Conservation (phyloP, 306 rosid genomes). For the Inga leiocalycina region DNA sequence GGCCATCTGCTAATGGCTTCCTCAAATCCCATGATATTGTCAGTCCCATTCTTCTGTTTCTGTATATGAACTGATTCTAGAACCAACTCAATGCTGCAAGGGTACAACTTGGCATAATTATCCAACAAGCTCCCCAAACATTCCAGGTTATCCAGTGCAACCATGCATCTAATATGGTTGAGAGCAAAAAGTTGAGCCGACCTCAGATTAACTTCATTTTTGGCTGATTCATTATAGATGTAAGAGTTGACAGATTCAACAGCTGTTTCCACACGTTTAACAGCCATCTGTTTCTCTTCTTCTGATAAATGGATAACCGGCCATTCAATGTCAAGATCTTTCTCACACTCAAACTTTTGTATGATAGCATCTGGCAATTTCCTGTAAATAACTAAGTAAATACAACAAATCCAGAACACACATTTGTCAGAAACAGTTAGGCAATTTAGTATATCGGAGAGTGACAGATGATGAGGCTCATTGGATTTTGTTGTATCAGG, state of each 20-base stretch:
- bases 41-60: slow-evolving; percentile 45
- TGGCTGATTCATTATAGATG: slow-evolving; percentile 54
- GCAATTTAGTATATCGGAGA: slow-evolving; percentile 70
- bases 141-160: slow-evolving; percentile 64
- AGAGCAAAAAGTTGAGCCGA: slow-evolving; percentile 73
- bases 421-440: slow-evolving; percentile 87
- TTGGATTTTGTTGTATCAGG: slow-evolving; percentile 43
- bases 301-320: slow-evolving; percentile 52
- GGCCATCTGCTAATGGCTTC: slow-evolving; percentile 76
- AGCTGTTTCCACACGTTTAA: slow-evolving; percentile 65
- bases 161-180: slow-evolving; percentile 76
- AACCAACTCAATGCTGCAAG: slow-evolving; percentile 80
- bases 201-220: slow-evolving; percentile 53
- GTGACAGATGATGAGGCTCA: slow-evolving; percentile 51
- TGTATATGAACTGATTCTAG: slow-evolving; percentile 51
- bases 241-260: slow-evolving; percentile 52
- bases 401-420: slow-evolving; percentile 90
- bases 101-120: slow-evolving; percentile 66
- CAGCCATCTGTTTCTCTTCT: slow-evolving; percentile 70
- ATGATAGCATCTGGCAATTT: slow-evolving; percentile 80
- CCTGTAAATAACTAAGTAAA: slow-evolving; percentile 92
- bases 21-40: slow-evolving; percentile 64
- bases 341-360: slow-evolving; percentile 82
- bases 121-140: slow-evolving; percentile 58
- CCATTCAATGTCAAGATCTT: slow-evolving; percentile 86